Conservation (phyloP, 257 asterid species). For the Eucommia ulmoides region DNA sequence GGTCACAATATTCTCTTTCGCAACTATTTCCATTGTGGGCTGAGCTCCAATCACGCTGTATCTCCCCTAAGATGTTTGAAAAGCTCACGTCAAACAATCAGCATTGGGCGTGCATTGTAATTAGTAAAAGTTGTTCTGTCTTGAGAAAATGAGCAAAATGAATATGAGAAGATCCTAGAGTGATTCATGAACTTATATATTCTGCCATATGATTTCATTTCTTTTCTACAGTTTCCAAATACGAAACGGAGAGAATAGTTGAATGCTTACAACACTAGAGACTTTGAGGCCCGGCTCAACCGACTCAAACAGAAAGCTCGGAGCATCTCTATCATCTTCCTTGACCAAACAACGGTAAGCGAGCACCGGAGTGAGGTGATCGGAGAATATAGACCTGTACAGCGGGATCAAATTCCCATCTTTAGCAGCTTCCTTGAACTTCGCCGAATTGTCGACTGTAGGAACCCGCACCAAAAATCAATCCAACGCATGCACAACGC, state of each 20-base stretch:
- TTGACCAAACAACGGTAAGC: conserved; percentile 90
- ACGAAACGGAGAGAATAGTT: no score
- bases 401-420: conserved; percentile 82
- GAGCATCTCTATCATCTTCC: conserved; percentile 96
- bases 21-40: conserved; percentile 90
- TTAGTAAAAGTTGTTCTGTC: no score
- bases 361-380: conserved; percentile 89
- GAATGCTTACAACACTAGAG: conserved; percentile 63
- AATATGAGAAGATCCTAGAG: no score
- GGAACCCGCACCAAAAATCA: conserved; percentile 5
- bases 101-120: no score
- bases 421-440: conserved; percentile 87
- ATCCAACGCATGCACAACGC: background rate
- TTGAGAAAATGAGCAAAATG: no score
- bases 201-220: no score
- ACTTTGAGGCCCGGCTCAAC: conserved; percentile 75
- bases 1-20: conserved; percentile 78
- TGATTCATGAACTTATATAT: no score
- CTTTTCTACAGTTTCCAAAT: no score
- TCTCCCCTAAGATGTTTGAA: no score
- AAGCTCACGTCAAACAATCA: no score
- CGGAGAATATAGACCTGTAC: conserved; percentile 66
- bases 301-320: conserved; percentile 87
- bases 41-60: conserved; percentile 93
- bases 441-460: conserved; percentile 52